Conservation (phyloP, 108 stramenopile genomes). For the Bacterosira constricta region DNA sequence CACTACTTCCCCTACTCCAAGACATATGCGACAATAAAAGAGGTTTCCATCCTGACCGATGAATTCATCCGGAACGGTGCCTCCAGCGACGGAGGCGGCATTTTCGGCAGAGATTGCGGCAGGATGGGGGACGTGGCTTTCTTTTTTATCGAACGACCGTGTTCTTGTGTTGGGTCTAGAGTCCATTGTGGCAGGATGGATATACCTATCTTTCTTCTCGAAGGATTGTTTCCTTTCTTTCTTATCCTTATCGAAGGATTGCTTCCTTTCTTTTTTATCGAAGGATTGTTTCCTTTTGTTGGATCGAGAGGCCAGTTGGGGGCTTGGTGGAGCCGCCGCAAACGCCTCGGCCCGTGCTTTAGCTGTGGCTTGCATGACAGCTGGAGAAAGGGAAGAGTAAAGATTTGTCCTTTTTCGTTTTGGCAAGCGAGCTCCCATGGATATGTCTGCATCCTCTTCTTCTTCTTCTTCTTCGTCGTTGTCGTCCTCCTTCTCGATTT, state of each 20-base stretch:
- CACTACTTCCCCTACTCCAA: conserved; percentile 77
- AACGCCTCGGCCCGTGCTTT: conserved; percentile 15
- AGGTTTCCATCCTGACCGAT: conserved; percentile 72
- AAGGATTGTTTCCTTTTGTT: not conserved
- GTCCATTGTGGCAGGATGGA: not conserved
- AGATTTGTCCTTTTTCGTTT: conserved; percentile 29
- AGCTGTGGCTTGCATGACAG: conserved; percentile 20
- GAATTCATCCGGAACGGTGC: conserved; percentile 16
- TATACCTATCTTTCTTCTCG: not conserved
- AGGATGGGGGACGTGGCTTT: not conserved
- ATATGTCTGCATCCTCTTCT: conserved; percentile 5
- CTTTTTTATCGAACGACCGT: not conserved
- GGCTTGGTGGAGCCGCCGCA: conserved; percentile 2
- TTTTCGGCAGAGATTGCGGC: not conserved
- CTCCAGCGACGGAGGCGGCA: not conserved
- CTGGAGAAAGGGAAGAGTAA: conserved; percentile 30
- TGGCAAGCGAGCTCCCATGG: conserved; percentile 10
- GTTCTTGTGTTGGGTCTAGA: not conserved
- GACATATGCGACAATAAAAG: conserved; percentile 71
- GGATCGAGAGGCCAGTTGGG: not conserved
- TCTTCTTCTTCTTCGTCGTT: not conserved
- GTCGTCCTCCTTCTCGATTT: not conserved
- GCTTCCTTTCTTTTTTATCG: not conserved
- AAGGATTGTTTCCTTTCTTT: not conserved
- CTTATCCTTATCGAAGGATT: not conserved